phyloP scores from a whole-genome alignment of 495 filamentous ascomycete genomes.

The Clavariopsis aquatica region DNA sequence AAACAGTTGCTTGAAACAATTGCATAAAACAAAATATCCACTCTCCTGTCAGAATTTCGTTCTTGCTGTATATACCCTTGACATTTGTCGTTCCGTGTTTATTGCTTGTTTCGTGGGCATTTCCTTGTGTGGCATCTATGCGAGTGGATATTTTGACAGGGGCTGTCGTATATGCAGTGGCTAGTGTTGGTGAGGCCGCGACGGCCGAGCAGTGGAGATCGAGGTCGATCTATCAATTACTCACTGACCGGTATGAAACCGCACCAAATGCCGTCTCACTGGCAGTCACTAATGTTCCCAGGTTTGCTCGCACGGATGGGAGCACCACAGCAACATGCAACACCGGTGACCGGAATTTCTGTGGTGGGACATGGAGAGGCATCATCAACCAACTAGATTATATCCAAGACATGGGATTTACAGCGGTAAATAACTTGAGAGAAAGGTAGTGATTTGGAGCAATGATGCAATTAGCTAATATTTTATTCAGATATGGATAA shows the following conservation, averaged over 20 bases:
- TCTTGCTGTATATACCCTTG: background rate
- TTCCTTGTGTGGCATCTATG: background rate
- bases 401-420: slow-evolving; percentile 78
- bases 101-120: background rate
- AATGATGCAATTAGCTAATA: background rate
- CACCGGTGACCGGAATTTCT: slow-evolving; percentile 59
- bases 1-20: too few species aligned
- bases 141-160: background rate
- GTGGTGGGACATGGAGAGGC: slow-evolving; percentile 73
- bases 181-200: slow-evolving; percentile 31
- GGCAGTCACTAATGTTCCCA: background rate
- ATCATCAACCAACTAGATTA: slow-evolving; percentile 70
- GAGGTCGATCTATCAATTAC: slow-evolving; percentile 32
- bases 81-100: background rate
- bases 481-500: slow-evolving; percentile 66
- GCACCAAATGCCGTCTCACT: background rate
- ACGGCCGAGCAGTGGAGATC: slow-evolving; percentile 40
- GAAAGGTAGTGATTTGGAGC: background rate
- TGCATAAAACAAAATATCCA: background rate
- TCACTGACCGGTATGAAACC: slow-evolving; percentile 32
- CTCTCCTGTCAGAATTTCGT: background rate
- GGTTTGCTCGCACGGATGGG: slow-evolving; percentile 68
- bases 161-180: slow-evolving; percentile 19
- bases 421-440: slow-evolving; percentile 53
- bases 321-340: slow-evolving; percentile 60